Evolutionary conservation across 176 grass and related monocot species (phyloP).

Genomic region (Hordeum marinum): DNA sequence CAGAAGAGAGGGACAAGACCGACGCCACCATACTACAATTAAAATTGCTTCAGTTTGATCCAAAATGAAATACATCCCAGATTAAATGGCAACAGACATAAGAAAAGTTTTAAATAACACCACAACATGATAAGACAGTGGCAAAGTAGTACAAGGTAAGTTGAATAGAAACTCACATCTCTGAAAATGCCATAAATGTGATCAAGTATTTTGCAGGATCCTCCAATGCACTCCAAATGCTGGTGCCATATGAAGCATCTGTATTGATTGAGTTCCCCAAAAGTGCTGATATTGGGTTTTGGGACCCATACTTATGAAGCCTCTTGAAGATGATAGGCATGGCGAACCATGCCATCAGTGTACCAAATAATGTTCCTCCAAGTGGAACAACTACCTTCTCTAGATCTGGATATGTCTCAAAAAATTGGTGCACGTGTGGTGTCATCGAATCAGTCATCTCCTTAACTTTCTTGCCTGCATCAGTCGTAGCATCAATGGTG

Average conservation of each 20-base stretch:
- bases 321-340: conserved; percentile 80
- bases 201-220: conserved; percentile 94
- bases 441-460: conserved; percentile 53
- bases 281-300: conserved; percentile 58
- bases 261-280: conserved; percentile 39
- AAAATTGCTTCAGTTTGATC: not conserved
- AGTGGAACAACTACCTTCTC: conserved; percentile 77
- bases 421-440: conserved; percentile 63
- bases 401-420: conserved; percentile 71
- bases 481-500: conserved; percentile 45
- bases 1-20: conserved; percentile 4
- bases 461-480: conserved; percentile 55
- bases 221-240: conserved; percentile 85
- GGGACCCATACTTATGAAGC: conserved; percentile 71
- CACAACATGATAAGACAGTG: not conserved
- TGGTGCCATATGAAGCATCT: conserved; percentile 69
- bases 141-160: not conserved
- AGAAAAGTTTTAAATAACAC: not conserved
- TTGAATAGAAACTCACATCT: conserved; percentile 57
- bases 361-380: conserved; percentile 61
- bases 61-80: not conserved
- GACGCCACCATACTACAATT: not conserved
- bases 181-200: conserved; percentile 94
- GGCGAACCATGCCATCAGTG: conserved; percentile 75
- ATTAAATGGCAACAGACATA: not conserved